Evolutionary conservation across 495 filamentous ascomycete genomes (phyloP).

Genomic region (Trichoderma parareesei): DNA sequence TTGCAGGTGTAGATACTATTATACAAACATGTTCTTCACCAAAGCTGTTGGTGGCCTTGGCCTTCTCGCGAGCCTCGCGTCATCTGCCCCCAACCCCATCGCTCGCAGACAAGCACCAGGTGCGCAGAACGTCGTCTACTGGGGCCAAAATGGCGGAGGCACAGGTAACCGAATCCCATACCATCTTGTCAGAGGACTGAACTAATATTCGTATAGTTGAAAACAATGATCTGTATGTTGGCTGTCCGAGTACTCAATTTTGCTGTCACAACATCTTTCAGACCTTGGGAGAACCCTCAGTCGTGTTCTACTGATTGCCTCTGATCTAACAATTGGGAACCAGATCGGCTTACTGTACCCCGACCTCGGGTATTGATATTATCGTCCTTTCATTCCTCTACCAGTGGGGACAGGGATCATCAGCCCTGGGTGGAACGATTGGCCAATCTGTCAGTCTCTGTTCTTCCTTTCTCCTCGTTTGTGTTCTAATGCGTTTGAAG

Average conservation of each 20-base stretch:
- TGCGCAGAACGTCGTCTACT: constrained; percentile 34
- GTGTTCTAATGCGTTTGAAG: not conserved
- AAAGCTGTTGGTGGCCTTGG: not conserved
- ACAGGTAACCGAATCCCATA: constrained; percentile 4
- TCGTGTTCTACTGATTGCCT: no score
- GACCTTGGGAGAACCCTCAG: no score
- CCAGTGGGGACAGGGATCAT: constrained; percentile 26
- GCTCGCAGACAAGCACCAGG: not conserved
- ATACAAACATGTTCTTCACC: not conserved
- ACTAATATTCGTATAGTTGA: constrained; percentile 17
- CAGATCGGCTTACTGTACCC: constrained; percentile 29
- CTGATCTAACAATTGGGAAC: no score
- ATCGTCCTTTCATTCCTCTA: constrained; percentile 47
- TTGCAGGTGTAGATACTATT: not conserved
- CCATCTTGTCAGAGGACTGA: no score
- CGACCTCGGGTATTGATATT: constrained; percentile 35
- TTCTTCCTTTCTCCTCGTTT: not conserved
- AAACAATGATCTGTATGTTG: constrained; percentile 27
- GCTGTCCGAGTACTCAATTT: no score
- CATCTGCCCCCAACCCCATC: not conserved
- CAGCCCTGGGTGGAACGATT: constrained; percentile 25
- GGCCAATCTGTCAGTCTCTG: constrained; percentile 22
- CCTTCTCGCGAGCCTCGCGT: not conserved
- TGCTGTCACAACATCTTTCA: no score
- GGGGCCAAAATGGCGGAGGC: constrained; percentile 24